A percentile compares a stretch with the other conserved stretches of the same genome.
Evolutionary conservation across 163 green algal species (phyloP).

Genomic region (Trebouxiophyceae sp.): DNA sequence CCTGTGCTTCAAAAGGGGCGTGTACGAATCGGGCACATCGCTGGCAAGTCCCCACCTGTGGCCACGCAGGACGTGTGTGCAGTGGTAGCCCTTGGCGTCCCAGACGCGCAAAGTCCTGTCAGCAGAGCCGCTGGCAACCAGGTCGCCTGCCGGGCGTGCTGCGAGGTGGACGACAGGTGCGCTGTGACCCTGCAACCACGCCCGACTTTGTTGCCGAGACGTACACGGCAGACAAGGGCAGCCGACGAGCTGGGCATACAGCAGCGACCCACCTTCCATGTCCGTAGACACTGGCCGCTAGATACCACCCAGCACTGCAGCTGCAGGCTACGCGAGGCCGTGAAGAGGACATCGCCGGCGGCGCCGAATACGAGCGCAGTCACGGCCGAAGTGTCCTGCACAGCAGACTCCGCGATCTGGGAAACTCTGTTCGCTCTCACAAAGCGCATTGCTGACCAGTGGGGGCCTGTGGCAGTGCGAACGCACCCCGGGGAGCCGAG

Average conservation of each 20-base stretch:
- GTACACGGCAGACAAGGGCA: neutral
- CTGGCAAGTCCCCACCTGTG: too few relatives aligned
- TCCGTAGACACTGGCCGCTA: slow-evolving; percentile 37
- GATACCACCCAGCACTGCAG: slow-evolving; percentile 60
- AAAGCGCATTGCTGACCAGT: too few relatives aligned
- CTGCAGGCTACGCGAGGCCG: slow-evolving; percentile 67
- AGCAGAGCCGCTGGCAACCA: slow-evolving; percentile 67
- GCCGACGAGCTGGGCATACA: neutral
- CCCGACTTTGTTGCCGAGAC: neutral
- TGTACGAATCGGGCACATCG: too few relatives aligned
- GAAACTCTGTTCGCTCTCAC: too few relatives aligned
- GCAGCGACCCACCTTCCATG: slow-evolving; percentile 33
- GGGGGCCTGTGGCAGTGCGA: too few relatives aligned
- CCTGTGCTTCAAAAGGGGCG: too few relatives aligned
- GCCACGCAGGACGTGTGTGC: slow-evolving; percentile 81
- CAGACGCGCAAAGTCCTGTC: slow-evolving; percentile 76
- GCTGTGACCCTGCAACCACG: slow-evolving; percentile 38
- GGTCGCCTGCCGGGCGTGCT: slow-evolving; percentile 59
- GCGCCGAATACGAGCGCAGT: slow-evolving; percentile 73
- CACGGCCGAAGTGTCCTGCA: slow-evolving; percentile 75
- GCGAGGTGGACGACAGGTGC: slow-evolving; percentile 69
- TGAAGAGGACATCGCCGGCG: slow-evolving; percentile 57
- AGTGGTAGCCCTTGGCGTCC: slow-evolving; percentile 75
- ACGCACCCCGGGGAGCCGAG: too few relatives aligned
- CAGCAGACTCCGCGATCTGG: too few relatives aligned